A percentile compares a stretch with the other conserved stretches of the same genome.
Evolutionary conservation across 2,329 filamentous ascomycete species (phyloP).

Genomic region (Stemphylium vesicarium): DNA sequence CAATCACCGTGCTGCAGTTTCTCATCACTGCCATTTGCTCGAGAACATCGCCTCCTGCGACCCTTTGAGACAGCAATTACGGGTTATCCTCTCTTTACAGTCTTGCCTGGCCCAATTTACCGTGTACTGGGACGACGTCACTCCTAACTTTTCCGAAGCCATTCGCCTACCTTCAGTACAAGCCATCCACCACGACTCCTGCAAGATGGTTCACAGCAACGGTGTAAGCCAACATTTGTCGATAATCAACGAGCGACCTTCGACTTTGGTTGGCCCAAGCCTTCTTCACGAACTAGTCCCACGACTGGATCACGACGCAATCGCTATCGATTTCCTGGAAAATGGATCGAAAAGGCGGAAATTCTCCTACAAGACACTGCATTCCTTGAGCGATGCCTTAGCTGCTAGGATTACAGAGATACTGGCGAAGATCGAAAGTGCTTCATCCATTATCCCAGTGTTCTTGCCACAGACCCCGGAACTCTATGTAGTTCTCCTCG

Average conservation of each 20-base stretch:
- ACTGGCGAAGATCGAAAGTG: slow-evolving; percentile 37
- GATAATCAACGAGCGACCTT: slow-evolving; percentile 63
- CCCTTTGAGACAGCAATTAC: background rate
- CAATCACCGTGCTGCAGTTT: slow-evolving; percentile 45
- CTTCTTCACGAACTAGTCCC: slow-evolving; percentile 70
- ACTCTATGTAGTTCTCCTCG: slow-evolving; percentile 79
- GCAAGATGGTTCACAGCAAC: slow-evolving; percentile 34
- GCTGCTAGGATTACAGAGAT: slow-evolving; percentile 50
- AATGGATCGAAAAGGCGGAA: slow-evolving; percentile 53
- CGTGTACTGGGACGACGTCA: background rate
- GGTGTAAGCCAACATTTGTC: slow-evolving; percentile 25
- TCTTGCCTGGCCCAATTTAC: background rate
- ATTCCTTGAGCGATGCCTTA: slow-evolving; percentile 63
- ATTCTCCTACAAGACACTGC: slow-evolving; percentile 69
- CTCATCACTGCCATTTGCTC: slow-evolving; percentile 36
- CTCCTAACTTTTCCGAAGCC: background rate
- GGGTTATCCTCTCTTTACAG: background rate
- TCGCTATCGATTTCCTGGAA: slow-evolving; percentile 70
- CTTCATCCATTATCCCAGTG: slow-evolving; percentile 69
- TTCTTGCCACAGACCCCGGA: slow-evolving; percentile 77
- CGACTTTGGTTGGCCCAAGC: slow-evolving; percentile 59
- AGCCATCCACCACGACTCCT: background rate
- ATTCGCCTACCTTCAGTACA: background rate
- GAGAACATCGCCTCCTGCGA: slow-evolving; percentile 1
- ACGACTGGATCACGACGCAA: slow-evolving; percentile 38